These are phyloP conservation scores for Leccinum boreale DNA, from an alignment of 768 basidiomycete genomes.

Conservation along the genomic window DNA sequence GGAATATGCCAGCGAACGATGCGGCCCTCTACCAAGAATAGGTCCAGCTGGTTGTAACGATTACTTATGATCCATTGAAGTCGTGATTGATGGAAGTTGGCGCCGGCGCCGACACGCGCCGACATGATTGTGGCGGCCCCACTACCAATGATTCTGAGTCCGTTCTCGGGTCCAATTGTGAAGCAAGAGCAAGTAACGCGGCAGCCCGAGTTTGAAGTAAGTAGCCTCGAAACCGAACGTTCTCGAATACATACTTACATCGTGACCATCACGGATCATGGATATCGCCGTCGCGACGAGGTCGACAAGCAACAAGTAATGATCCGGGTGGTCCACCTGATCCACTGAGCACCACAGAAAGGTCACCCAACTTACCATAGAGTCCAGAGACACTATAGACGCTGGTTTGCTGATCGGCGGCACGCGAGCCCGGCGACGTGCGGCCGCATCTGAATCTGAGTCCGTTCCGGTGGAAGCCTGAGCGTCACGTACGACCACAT, in stretches of 20 bases:
- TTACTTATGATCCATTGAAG: neutral
- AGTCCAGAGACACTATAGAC: too few species aligned
- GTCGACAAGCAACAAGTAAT: neutral
- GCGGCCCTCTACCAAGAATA: neutral
- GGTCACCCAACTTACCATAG: too few species aligned
- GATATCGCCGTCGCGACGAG: neutral
- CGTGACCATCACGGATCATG: neutral
- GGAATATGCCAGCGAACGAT: neutral
- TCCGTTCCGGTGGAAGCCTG: neutral
- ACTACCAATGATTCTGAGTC: neutral
- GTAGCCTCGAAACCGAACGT: neutral
- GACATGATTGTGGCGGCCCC: neutral
- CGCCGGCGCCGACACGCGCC: neutral
- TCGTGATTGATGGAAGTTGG: neutral
- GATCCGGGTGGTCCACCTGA: neutral
- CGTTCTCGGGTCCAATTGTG: neutral
- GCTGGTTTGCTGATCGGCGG: too few species aligned
- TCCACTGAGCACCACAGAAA: neutral
- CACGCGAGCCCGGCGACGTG: neutral
- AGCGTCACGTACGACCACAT: neutral
- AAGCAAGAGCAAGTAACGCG: neutral
- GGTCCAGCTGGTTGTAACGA: neutral
- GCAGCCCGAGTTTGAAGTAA: neutral
- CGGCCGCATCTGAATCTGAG: neutral
- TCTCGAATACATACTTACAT: neutral